Conservation (phyloP, 306 rosid species). For the Corylus avellana region DNA sequence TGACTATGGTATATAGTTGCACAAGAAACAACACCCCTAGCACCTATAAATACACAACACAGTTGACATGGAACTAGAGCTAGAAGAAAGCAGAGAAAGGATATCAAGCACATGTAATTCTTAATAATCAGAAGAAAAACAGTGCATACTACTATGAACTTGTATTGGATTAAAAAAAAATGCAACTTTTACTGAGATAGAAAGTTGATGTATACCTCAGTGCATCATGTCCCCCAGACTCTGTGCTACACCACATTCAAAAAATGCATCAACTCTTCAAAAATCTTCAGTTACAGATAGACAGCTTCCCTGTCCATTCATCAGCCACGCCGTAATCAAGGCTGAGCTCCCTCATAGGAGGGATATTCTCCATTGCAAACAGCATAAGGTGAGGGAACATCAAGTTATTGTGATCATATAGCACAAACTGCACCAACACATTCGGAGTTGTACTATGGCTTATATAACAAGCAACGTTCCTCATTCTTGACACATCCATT, state of each 20-base stretch:
- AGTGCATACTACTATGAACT: slow-evolving; percentile 13
- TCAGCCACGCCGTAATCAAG: slow-evolving; percentile 94
- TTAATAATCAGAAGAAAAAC: slow-evolving; percentile 1
- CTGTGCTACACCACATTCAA: slow-evolving; percentile 39
- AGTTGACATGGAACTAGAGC: slow-evolving; percentile 15
- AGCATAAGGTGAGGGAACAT: slow-evolving; percentile 95
- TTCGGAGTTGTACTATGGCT: slow-evolving; percentile 84
- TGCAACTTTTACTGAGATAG: slow-evolving; percentile 9
- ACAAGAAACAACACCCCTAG: slow-evolving; percentile 17
- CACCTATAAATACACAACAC: slow-evolving; percentile 15
- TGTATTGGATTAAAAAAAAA: background rate
- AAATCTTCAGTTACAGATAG: slow-evolving; percentile 67
- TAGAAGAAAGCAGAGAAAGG: slow-evolving; percentile 3
- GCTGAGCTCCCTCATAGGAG: slow-evolving; percentile 98
- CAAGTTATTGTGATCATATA: slow-evolving; percentile 82
- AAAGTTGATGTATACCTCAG: slow-evolving; percentile 45
- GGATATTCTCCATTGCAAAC: slow-evolving; percentile 94
- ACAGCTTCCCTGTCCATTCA: slow-evolving; percentile 64
- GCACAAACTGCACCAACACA: slow-evolving; percentile 82
- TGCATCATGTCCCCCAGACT: slow-evolving; percentile 30
- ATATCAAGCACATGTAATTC: background rate
- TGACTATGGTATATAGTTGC: slow-evolving; percentile 16
- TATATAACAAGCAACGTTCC: slow-evolving; percentile 94
- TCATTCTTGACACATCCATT: slow-evolving; percentile 87
- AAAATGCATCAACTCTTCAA: slow-evolving; percentile 36